Evolutionary conservation across 768 basidiomycete genomes (phyloP), one percentile per base, ranked within the genome.

Genomic region (Phlegmacium glaucopus): DNA sequence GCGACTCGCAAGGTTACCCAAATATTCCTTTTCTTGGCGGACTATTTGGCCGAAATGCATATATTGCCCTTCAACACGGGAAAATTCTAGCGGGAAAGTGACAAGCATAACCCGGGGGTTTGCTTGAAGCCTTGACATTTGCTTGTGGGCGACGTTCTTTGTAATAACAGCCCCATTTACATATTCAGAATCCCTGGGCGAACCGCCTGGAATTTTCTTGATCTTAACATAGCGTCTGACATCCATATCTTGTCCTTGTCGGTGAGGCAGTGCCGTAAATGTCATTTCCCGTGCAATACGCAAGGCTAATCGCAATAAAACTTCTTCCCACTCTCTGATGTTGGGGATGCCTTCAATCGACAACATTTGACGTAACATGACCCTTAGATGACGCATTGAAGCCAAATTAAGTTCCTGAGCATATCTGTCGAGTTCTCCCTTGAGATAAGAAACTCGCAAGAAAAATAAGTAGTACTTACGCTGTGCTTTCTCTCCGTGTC

Each of bases 141-240:
- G 80, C 67, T 97, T 97, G 66, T 98, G 94, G 2, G 94, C 90
- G 8, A 98, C 86, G 58, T 97, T 97, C 76, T 99, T 98, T 13
- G 95, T 94, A 59, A 97, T 96, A 47, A 98, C 93, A 4, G 88
- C 90, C 10, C 96, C 96, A 45, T 93, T 89, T 38, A 99, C 91
- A 62, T 94, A 98, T 71, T 99, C 96, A 4, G 93, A 96, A 64
- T 99, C 92, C 22, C 74, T 79, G 15, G 95, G 94, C 30, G 80
- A 73, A 4, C 96, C 96, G 17, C 96, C 96, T 0, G 96, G 95
- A 12, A 98, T 87, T 68, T 95, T 95, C 74, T 99, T 98, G 67
- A 98, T 94, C 70, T 97, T 97, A 39, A 98, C 93, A 57, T 95
- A 96, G 32, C 86, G 81, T 27, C 95, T 77, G 17, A 96, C 87